Percentiles rank a stretch among this genome's conserved stretches.
Evolutionary conservation across 768 basidiomycete species (phyloP).

Genomic region (Holtermanniella nyarrowii): DNA sequence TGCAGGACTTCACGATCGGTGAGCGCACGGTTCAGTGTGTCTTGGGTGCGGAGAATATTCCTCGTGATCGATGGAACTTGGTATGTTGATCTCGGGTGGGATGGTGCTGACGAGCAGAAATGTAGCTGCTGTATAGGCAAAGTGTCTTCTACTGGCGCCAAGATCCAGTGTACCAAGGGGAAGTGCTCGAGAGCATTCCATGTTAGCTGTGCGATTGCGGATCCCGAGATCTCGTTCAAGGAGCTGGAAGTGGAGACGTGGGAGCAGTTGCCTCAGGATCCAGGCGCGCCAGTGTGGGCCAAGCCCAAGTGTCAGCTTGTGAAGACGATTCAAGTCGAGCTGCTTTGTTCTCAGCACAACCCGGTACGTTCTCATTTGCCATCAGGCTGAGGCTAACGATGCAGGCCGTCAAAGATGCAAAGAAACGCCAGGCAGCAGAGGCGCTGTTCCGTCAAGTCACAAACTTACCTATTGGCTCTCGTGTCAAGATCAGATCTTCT

Average conservation of each 20-base stretch:
- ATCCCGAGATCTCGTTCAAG: slow-evolving; percentile 31
- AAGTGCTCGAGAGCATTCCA: slow-evolving; percentile 92
- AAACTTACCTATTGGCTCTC: slow-evolving; percentile 57
- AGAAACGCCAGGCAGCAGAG: slow-evolving; percentile 64
- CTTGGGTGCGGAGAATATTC: slow-evolving; percentile 77
- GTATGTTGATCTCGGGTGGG: slow-evolving; percentile 46
- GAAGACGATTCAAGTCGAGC: slow-evolving; percentile 61
- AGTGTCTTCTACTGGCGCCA: slow-evolving; percentile 36
- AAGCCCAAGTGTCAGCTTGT: slow-evolving; percentile 39
- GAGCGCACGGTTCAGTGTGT: slow-evolving; percentile 41
- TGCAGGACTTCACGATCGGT: slow-evolving; percentile 54
- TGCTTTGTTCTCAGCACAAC: slow-evolving; percentile 80
- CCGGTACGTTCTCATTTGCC: slow-evolving; percentile 52
- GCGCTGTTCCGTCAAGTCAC: slow-evolving; percentile 61
- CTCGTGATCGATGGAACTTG: slow-evolving; percentile 84
- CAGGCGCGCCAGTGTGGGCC: slow-evolving; percentile 10
- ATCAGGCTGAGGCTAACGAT: neutral
- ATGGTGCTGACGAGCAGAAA: slow-evolving; percentile 52
- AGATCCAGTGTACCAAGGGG: slow-evolving; percentile 81
- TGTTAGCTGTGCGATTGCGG: slow-evolving; percentile 71
- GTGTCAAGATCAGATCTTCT: slow-evolving; percentile 74
- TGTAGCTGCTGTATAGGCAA: slow-evolving; percentile 73
- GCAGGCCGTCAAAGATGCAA: slow-evolving; percentile 63
- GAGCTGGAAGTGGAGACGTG: slow-evolving; percentile 33
- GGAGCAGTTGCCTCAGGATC: slow-evolving; percentile 6